Base-by-base conservation (phyloP, 768 basidiomycete genomes). In the Crassisporium funariophilum region DNA sequence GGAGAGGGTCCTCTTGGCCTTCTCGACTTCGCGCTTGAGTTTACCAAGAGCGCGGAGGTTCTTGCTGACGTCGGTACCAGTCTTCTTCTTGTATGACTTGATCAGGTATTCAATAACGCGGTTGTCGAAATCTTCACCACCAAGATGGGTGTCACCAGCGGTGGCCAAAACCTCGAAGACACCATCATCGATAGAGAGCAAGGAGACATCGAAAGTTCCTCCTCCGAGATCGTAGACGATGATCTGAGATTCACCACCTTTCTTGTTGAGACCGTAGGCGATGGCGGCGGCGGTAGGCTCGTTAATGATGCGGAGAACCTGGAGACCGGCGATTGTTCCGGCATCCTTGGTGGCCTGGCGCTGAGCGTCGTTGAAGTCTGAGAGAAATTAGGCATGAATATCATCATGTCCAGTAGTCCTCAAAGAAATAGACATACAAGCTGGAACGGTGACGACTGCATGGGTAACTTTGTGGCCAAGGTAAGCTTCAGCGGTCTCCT, bases 321-420 rank as follows among this genome's bases (percentile, higher is more conserved):
- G 82, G 44, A 98, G 87, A 65, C 94, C 95, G 33, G 95, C 89
- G 61, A 98, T 97, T 31, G 86, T 86, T 61, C 94, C 93, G 49
- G 95, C 92, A 62, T 98, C 95, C 75, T 98, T 98, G 72, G 95
- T 98, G 12, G 95, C 95, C 69, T 98, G 95, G 66, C 95, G 91
- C 72, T 98, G 95, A 61, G 95, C 94, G 75, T 98, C 95, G 68
- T 98, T 98, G 84, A 95, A 97, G 81, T 95, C 84, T 86, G 34
- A 0, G 29, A 35, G 61, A 41, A 17, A 9, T 29, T 29, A 24
- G 29, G n/a, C 22, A 25, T 11, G 39, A 22, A 50, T n/a, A 39
- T 19, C 2, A 19, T 16, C n/a, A 13, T 23, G 12, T 27, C 25
- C 27, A 41, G 44, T 16, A 53, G 24, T 36, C 11, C 19, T 4